Evolutionary conservation across 176 grass and related monocot species (phyloP).

Genomic region (Juncus inflexus): DNA sequence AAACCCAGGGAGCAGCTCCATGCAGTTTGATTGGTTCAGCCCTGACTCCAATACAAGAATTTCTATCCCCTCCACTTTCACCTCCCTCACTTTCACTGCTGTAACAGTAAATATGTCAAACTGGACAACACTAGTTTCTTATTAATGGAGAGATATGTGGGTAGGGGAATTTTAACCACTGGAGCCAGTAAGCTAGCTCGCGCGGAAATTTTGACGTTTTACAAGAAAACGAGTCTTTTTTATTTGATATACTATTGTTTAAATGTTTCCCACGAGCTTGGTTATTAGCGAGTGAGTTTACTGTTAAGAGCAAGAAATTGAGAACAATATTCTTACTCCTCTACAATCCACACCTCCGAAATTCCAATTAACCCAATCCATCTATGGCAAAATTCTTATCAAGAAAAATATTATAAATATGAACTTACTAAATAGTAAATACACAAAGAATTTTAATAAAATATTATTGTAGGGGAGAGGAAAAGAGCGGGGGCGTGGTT

Average conservation of each 20-base stretch:
- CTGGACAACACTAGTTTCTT: neutral
- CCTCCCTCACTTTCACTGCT: neutral
- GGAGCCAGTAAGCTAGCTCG: conserved; percentile 27
- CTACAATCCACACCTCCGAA: neutral
- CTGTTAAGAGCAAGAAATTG: neutral
- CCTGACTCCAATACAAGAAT: conserved; percentile 12
- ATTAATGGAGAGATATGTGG: neutral
- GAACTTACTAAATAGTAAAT: neutral
- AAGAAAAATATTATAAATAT: neutral
- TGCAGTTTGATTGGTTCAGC: conserved; percentile 30
- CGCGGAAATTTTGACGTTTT: conserved; percentile 22
- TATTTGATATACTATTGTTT: conserved; percentile 20
- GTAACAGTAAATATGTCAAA: neutral
- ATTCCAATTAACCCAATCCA: neutral
- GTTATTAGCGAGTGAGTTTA: neutral
- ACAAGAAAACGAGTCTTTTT: conserved; percentile 6
- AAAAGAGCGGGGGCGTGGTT: conserved; percentile 10
- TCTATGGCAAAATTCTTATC: neutral
- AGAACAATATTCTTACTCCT: neutral
- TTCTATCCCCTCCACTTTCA: neutral
- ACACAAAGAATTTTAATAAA: neutral
- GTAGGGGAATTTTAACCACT: conserved; percentile 1
- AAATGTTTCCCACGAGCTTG: conserved; percentile 2
- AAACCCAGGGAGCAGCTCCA: conserved; percentile 28
- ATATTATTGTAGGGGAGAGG: neutral